A percentile compares a stretch with the other conserved stretches of the same genome.
Evolutionary conservation across 768 basidiomycete genomes (phyloP).

Genomic region (Leccinum uliginosum): DNA sequence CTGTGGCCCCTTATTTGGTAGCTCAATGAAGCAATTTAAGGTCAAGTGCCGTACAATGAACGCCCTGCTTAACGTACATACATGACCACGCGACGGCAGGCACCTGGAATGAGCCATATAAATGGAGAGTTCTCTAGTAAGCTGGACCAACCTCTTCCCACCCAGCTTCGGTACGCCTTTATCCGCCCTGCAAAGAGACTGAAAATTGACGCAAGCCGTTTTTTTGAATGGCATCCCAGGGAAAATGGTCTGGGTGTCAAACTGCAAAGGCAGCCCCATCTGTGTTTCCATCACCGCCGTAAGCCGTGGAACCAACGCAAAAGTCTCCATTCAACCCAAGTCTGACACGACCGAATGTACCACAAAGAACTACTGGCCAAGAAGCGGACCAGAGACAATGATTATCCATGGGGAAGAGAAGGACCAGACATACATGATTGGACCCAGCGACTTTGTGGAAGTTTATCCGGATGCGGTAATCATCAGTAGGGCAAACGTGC

Average conservation of each 20-base stretch:
- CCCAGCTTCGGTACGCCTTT: neutral
- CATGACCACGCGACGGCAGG: neutral
- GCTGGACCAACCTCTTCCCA: neutral
- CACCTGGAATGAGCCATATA: neutral
- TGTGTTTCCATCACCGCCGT: neutral
- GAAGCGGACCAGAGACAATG: neutral
- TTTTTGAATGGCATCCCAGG: neutral
- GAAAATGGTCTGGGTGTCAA: neutral
- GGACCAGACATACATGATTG: neutral
- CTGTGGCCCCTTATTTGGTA: neutral
- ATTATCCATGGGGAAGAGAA: neutral
- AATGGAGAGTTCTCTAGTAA: neutral
- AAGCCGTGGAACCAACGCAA: neutral
- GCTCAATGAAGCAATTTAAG: neutral
- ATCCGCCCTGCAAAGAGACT: neutral
- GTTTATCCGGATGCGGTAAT: neutral
- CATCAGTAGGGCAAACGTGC: neutral
- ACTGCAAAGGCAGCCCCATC: neutral
- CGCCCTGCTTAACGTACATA: neutral
- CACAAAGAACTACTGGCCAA: neutral
- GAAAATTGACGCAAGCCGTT: neutral
- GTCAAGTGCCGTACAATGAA: neutral
- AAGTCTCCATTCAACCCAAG: neutral
- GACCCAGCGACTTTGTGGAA: neutral
- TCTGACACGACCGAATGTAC: neutral